These are phyloP conservation scores for Botrytis byssoidea DNA, from an alignment of 2,329 filamentous ascomycete species.

Conservation along the genomic window DNA sequence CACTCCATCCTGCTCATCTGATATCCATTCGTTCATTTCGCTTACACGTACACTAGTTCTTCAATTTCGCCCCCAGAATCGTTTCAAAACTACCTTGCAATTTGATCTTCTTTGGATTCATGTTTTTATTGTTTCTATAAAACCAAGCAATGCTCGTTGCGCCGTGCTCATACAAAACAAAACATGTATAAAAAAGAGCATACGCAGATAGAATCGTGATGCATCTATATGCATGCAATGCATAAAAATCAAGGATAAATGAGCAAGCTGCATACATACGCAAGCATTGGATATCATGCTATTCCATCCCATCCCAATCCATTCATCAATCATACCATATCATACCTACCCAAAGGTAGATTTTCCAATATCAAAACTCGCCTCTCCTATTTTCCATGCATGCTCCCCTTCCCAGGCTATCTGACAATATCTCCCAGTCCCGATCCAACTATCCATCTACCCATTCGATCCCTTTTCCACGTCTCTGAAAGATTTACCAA, in stretches of 20 bases:
- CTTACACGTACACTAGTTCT: background rate
- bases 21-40: background rate
- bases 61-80: background rate
- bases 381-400: background rate
- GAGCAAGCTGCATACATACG: background rate
- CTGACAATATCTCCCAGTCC: background rate
- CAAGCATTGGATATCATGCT: slow-evolving; percentile 14
- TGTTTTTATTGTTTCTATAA: slow-evolving; percentile 8
- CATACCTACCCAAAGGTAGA: background rate
- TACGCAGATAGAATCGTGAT: background rate
- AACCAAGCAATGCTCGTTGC: background rate
- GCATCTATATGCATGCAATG: background rate
- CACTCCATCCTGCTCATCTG: background rate
- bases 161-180: background rate
- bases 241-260: background rate
- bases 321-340: slow-evolving; percentile 9
- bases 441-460: background rate
- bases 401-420: background rate
- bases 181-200: background rate
- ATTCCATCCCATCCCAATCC: background rate
- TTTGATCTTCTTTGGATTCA: background rate
- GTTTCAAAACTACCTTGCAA: background rate
- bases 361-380: background rate
- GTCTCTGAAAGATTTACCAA: background rate
- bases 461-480: background rate